Conservation (phyloP, 2,329 filamentous ascomycete genomes). For the Phoma sp. region DNA sequence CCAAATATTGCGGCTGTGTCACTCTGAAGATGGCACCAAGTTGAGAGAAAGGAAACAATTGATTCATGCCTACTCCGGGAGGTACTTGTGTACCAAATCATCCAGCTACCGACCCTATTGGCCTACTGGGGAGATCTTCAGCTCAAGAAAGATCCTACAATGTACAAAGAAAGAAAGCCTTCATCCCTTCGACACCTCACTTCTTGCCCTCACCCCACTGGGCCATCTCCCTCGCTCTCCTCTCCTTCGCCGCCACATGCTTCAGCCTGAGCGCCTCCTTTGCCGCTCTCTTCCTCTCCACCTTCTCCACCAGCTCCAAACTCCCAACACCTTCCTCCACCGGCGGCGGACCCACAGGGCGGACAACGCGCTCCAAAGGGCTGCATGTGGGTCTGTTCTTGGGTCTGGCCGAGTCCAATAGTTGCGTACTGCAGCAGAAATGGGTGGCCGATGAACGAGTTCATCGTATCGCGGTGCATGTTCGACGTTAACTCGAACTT, state of each 20-base stretch:
- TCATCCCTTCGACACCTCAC: no score
- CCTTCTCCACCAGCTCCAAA: no score
- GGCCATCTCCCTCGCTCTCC: neutral
- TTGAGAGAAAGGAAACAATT: no score
- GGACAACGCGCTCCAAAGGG: conserved; percentile 79
- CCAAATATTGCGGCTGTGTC: no score
- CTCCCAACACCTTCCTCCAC: no score
- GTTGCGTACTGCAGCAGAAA: conserved; percentile 84
- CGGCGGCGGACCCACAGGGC: conserved; percentile 25
- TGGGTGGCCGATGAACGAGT: conserved; percentile 85
- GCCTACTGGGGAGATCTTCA: no score
- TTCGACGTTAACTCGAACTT: conserved; percentile 96
- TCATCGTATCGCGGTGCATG: conserved; percentile 88
- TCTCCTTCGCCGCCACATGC: neutral
- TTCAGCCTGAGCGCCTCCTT: neutral
- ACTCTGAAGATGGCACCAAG: no score
- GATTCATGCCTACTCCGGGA: no score
- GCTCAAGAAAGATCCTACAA: no score
- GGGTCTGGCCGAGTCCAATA: conserved; percentile 82
- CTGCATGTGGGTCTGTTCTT: conserved; percentile 76
- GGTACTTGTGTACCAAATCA: no score
- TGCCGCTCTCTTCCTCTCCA: neutral
- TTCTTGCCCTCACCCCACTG: neutral
- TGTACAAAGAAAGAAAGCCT: no score
- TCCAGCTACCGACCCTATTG: no score